These are phyloP conservation scores for Fusarium nygamai DNA, from an alignment of 2,329 filamentous ascomycete genomes.

Conservation along the genomic window DNA sequence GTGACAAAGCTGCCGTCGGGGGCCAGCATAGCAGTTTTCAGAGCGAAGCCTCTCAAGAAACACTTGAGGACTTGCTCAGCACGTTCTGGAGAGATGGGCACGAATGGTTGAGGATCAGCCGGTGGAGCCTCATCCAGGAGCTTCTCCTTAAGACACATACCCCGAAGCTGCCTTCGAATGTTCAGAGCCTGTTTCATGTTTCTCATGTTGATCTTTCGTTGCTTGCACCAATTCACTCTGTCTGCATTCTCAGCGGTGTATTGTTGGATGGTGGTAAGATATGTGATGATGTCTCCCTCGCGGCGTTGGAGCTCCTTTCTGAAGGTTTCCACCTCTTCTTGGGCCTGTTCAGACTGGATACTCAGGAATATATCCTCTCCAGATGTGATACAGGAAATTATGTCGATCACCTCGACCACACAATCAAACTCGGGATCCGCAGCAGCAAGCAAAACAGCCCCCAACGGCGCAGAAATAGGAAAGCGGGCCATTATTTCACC, in stretches of 20 bases:
- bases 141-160: conserved; percentile 63
- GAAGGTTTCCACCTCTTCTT: conserved; percentile 62
- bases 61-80: conserved; percentile 66
- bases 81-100: conserved; percentile 62
- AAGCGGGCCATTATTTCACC: conserved; percentile 84
- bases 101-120: conserved; percentile 65
- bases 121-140: conserved; percentile 58
- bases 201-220: conserved; percentile 64
- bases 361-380: conserved; percentile 72
- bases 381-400: conserved; percentile 73
- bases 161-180: conserved; percentile 69
- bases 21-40: conserved; percentile 68
- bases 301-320: conserved; percentile 68
- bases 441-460: conserved; percentile 84
- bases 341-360: conserved; percentile 65
- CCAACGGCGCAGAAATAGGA: conserved; percentile 83
- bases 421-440: conserved; percentile 76
- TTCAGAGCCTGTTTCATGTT: conserved; percentile 72
- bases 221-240: conserved; percentile 66
- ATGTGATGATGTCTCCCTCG: conserved; percentile 73
- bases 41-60: conserved; percentile 69
- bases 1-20: conserved; percentile 71
- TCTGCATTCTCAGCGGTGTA: conserved; percentile 67
- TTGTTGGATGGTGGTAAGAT: conserved; percentile 70
- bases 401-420: conserved; percentile 84